Evolutionary conservation across 2,329 filamentous ascomycete genomes (phyloP).

Genomic region (Juglanconis juglandina): DNA sequence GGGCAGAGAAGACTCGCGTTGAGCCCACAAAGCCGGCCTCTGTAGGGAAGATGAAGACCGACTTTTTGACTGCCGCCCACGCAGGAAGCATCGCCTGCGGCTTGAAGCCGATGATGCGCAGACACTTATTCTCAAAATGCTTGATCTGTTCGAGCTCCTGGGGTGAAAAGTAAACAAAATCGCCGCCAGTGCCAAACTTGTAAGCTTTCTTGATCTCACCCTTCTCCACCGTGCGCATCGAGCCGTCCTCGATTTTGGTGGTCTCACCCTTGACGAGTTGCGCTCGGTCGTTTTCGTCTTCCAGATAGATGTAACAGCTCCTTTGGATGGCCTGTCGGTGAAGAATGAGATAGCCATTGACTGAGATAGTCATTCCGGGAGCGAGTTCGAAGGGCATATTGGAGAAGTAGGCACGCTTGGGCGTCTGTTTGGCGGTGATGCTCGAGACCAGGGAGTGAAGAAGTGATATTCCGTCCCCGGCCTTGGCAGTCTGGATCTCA

Average conservation of each 20-base stretch:
- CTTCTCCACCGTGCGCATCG: constrained; percentile 72
- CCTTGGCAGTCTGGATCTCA: constrained; percentile 61
- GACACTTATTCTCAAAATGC: constrained; percentile 75
- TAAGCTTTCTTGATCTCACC: constrained; percentile 85
- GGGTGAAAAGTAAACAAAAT: constrained; percentile 78
- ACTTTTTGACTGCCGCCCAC: constrained; percentile 83
- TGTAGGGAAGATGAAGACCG: constrained; percentile 89
- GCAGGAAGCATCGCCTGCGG: constrained; percentile 67
- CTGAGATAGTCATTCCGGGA: constrained; percentile 77
- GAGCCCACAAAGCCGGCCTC: constrained; percentile 89
- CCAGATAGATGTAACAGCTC: constrained; percentile 80
- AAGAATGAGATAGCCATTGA: constrained; percentile 88
- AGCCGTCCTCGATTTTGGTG: constrained; percentile 73
- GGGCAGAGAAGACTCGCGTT: constrained; percentile 83
- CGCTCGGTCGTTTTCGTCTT: constrained; percentile 68
- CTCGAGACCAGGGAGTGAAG: constrained; percentile 79
- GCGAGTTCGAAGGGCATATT: constrained; percentile 85
- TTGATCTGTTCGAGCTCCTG: constrained; percentile 79
- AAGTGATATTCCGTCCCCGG: constrained; percentile 72
- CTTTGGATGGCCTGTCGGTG: constrained; percentile 79
- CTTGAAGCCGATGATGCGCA: constrained; percentile 94
- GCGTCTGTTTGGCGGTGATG: constrained; percentile 84
- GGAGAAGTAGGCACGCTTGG: constrained; percentile 81
- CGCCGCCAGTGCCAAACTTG: constrained; percentile 91
- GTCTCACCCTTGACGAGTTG: constrained; percentile 76